phyloP scores from a whole-genome alignment of 1,284 basidiomycete genomes.

The Pseudozyma flocculosa region DNA sequence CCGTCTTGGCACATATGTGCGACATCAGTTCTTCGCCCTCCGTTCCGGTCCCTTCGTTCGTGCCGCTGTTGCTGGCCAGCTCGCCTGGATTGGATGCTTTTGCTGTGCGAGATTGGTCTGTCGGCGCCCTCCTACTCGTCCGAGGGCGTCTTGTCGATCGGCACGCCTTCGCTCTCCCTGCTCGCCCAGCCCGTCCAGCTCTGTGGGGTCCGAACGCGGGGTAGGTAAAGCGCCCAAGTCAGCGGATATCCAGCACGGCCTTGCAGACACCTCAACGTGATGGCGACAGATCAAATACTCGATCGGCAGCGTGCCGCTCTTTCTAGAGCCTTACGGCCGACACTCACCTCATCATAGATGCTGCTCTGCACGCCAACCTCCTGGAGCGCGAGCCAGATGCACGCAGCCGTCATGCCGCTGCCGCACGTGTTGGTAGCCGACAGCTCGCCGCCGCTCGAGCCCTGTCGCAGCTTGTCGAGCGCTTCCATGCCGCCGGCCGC shows the following conservation, averaged over 20 bases:
- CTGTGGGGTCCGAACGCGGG: background rate
- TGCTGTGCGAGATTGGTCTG: background rate
- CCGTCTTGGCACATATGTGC: no score
- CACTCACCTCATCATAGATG: constrained; percentile 83
- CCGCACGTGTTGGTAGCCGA: constrained; percentile 57
- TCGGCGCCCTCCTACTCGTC: no score
- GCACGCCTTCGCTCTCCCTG: constrained; percentile 25
- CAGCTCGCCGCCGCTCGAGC: constrained; percentile 35
- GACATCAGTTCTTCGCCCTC: no score
- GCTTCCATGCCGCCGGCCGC: constrained; percentile 63
- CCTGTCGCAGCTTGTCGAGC: constrained; percentile 53
- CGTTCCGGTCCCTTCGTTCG: no score
- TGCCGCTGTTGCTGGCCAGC: no score
- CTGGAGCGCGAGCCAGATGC: constrained; percentile 84
- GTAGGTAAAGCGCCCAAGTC: background rate
- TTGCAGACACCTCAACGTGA: no score
- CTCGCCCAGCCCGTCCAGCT: constrained; percentile 50
- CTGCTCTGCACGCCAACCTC: constrained; percentile 65
- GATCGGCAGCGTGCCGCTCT: no score
- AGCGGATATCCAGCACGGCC: no score
- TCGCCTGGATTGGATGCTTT: no score
- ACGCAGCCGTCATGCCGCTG: constrained; percentile 88
- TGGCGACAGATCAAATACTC: no score
- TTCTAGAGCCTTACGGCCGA: no score
- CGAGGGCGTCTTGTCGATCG: constrained; percentile 29